Evolutionary conservation across 2,329 filamentous ascomycete species (phyloP).

Genomic region (Aureobasidium pullulans): DNA sequence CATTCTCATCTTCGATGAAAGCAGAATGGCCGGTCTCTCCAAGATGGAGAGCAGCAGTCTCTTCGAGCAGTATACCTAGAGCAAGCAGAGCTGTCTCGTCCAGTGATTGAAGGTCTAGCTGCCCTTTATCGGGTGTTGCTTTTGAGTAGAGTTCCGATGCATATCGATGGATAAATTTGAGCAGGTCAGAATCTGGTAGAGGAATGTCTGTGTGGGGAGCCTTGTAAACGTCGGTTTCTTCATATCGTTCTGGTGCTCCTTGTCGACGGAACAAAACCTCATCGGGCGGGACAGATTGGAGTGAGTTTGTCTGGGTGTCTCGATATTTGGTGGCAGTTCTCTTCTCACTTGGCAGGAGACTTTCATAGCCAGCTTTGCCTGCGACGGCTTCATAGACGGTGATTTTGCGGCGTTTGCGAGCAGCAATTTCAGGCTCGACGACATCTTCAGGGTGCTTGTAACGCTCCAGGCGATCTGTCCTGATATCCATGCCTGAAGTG

Average conservation of each 20-base stretch:
- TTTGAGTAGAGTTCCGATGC: conserved; percentile 57
- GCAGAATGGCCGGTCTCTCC: conserved; percentile 62
- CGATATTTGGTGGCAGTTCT: conserved; percentile 22
- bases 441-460: conserved; percentile 4
- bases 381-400: conserved; percentile 11
- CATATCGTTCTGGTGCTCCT: conserved; percentile 59
- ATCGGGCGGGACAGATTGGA: conserved; percentile 53
- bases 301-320: conserved; percentile 22
- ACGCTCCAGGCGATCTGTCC: background rate
- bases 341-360: conserved; percentile 34
- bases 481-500: background rate
- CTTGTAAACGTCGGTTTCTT: conserved; percentile 63
- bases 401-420: conserved; percentile 6
- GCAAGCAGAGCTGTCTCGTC: conserved; percentile 73
- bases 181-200: conserved; percentile 61
- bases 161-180: conserved; percentile 63
- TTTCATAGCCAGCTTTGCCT: conserved; percentile 38
- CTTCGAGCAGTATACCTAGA: conserved; percentile 67
- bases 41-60: conserved; percentile 54
- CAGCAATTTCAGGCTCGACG: background rate
- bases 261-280: conserved; percentile 61
- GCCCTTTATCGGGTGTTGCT: conserved; percentile 16
- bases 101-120: conserved; percentile 51
- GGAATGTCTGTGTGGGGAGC: background rate
- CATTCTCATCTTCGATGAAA: conserved; percentile 54